Percentiles rank a stretch among this genome's conserved stretches.
phyloP scores from a whole-genome alignment of 2,329 filamentous ascomycete genomes.

The Trichoderma atrobrunneum region DNA sequence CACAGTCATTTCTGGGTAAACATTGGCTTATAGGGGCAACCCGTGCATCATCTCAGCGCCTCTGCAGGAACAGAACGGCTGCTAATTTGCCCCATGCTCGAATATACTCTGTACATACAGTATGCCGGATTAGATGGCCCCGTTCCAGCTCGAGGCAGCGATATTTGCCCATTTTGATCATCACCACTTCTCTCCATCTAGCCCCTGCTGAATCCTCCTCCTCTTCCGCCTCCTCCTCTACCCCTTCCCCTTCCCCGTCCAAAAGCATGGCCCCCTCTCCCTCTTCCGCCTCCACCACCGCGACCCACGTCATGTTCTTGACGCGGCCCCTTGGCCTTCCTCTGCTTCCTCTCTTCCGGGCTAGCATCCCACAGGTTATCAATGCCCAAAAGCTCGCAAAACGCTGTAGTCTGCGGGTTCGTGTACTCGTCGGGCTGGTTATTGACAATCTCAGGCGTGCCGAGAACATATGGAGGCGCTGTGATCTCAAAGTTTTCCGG shows the following conservation, averaged over 20 bases:
- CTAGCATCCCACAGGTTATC: conserved; percentile 71
- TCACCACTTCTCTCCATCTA: not conserved
- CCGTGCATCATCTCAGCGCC: not conserved
- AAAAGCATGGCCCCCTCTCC: conserved; percentile 35
- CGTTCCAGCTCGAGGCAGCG: not conserved
- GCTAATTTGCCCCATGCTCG: not conserved
- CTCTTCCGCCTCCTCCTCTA: not conserved
- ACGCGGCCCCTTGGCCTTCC: conserved; percentile 57
- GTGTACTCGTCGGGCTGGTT: conserved; percentile 77
- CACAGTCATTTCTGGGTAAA: conserved; percentile 1
- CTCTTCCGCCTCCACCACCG: conserved; percentile 36
- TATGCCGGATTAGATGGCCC: not conserved
- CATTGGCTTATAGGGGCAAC: not conserved
- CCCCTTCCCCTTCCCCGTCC: conserved; percentile 26
- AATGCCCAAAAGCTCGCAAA: conserved; percentile 76
- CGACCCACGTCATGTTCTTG: conserved; percentile 35
- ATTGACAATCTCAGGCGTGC: conserved; percentile 53
- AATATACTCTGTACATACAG: not conserved
- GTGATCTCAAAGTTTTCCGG: conserved; percentile 76
- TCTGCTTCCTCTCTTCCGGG: conserved; percentile 64
- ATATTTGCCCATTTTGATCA: not conserved
- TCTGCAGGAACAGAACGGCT: not conserved
- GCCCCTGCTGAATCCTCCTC: not conserved
- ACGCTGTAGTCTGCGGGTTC: conserved; percentile 80
- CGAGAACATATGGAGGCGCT: conserved; percentile 66